Percentiles rank a stretch among this genome's conserved stretches.
Evolutionary conservation across 2,329 filamentous ascomycete species (phyloP).

Genomic region (Rhinocladiella similis): DNA sequence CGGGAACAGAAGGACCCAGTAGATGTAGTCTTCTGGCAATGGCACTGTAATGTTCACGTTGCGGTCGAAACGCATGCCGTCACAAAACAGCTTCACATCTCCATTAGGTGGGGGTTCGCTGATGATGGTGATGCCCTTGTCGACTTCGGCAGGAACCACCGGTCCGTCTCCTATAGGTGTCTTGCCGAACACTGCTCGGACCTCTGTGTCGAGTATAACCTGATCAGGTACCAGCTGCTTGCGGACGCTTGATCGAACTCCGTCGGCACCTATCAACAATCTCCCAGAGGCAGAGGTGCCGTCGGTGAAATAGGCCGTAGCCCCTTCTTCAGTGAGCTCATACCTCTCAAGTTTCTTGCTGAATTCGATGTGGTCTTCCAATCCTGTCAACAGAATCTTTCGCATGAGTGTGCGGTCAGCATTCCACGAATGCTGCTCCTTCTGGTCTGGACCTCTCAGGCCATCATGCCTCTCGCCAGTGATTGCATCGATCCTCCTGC

Average conservation of each 20-base stretch:
- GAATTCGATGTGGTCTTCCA: constrained; percentile 35
- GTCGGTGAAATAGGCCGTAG: constrained; percentile 31
- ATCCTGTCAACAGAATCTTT: constrained; percentile 33
- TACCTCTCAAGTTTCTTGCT: constrained; percentile 33
- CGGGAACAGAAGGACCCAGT: constrained; percentile 28
- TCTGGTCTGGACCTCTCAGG: not conserved
- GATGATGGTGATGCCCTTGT: constrained; percentile 11
- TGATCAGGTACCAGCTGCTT: constrained; percentile 40
- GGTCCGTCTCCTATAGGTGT: constrained; percentile 31
- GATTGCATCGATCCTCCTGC: constrained; percentile 2
- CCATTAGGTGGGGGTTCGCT: not conserved
- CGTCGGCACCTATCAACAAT: constrained; percentile 27
- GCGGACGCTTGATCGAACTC: constrained; percentile 38
- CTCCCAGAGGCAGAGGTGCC: constrained; percentile 14
- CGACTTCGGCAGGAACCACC: constrained; percentile 8
- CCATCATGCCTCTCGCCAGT: not conserved
- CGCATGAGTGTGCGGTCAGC: constrained; percentile 39
- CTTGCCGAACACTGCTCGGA: constrained; percentile 43
- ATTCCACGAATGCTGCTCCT: constrained; percentile 9
- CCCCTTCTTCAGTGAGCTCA: constrained; percentile 29
- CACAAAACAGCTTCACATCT: constrained; percentile 4
- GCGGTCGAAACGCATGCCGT: constrained; percentile 7
- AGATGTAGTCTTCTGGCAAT: constrained; percentile 30
- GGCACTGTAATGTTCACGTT: constrained; percentile 8
- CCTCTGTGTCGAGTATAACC: constrained; percentile 39